Percentiles rank a stretch among this genome's conserved stretches.
These are phyloP conservation scores for Melanopsichium pennsylvanicum DNA, from an alignment of 1,284 basidiomycete species.

Conservation along the genomic window DNA sequence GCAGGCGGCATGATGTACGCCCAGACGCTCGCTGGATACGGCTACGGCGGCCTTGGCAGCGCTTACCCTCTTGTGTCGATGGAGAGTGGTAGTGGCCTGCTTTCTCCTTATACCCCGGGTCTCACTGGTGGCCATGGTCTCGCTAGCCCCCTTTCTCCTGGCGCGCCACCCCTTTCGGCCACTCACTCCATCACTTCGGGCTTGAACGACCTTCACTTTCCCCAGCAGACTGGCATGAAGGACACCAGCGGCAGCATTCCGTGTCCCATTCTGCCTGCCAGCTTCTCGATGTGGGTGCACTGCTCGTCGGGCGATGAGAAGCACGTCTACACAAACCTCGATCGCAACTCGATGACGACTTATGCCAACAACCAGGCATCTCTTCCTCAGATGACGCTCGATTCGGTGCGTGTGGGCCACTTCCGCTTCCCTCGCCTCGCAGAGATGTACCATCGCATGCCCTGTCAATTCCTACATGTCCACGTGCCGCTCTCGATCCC, in stretches of 20 bases:
- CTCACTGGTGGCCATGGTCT: slow-evolving; percentile 31
- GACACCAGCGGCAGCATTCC: slow-evolving; percentile 30
- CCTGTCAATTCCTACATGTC: slow-evolving; percentile 67
- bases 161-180: slow-evolving; percentile 51
- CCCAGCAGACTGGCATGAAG: slow-evolving; percentile 40
- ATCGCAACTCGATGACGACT: slow-evolving; percentile 53
- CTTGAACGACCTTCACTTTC: slow-evolving; percentile 55
- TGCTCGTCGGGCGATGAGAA: slow-evolving; percentile 57
- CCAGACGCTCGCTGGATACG: slow-evolving; percentile 62
- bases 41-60: slow-evolving; percentile 59
- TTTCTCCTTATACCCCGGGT: slow-evolving; percentile 56
- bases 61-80: slow-evolving; percentile 45
- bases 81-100: slow-evolving; percentile 34
- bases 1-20: slow-evolving; percentile 66
- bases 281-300: slow-evolving; percentile 64
- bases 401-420: slow-evolving; percentile 48
- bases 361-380: slow-evolving; percentile 47
- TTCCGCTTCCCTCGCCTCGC: slow-evolving; percentile 64
- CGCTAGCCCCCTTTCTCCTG: slow-evolving; percentile 42
- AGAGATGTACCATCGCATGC: slow-evolving; percentile 64
- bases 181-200: slow-evolving; percentile 55
- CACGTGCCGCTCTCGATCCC: slow-evolving; percentile 66
- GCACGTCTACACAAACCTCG: slow-evolving; percentile 61
- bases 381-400: slow-evolving; percentile 54
- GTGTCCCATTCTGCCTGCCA: slow-evolving; percentile 58